phyloP scores from a whole-genome alignment of 768 basidiomycete genomes.

The Astraeus odoratus region DNA sequence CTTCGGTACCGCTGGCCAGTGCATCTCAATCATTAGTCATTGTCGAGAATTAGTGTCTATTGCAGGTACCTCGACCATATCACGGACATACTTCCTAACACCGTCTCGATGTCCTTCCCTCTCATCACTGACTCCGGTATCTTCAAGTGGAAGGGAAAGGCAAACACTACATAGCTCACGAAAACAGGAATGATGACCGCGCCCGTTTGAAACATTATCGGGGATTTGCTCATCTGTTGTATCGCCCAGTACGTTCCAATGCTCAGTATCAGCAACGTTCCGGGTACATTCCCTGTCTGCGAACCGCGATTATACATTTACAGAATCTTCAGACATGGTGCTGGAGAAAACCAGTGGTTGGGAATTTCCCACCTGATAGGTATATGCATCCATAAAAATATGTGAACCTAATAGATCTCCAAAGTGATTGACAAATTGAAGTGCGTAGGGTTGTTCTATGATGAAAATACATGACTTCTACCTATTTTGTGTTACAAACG shows the following conservation, averaged over 20 bases:
- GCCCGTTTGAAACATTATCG: constrained; percentile 27
- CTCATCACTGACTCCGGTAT: constrained; percentile 29
- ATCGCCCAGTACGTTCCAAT: constrained; percentile 26
- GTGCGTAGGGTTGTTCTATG: too few species aligned
- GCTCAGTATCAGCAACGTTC: constrained; percentile 18
- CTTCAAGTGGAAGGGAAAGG: constrained; percentile 25
- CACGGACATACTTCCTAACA: constrained; percentile 24
- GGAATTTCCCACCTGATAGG: too few species aligned
- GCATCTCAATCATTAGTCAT: constrained; percentile 11
- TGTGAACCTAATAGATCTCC: too few species aligned
- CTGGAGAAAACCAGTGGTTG: too few species aligned
- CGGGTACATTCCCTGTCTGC: constrained; percentile 19
- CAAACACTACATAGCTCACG: constrained; percentile 22
- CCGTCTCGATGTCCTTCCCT: constrained; percentile 28
- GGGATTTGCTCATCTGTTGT: constrained; percentile 23
- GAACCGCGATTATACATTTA: constrained; percentile 24
- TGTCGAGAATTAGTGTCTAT: not conserved
- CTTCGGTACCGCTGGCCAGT: constrained; percentile 25
- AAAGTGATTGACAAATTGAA: too few species aligned
- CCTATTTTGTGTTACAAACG: too few species aligned
- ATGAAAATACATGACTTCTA: too few species aligned
- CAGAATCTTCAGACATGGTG: too few species aligned
- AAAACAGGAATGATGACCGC: constrained; percentile 28
- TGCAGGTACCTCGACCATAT: constrained; percentile 27
- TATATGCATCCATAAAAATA: too few species aligned